Conservation (phyloP, 139 green algal species). For the Chlorella sp. region DNA sequence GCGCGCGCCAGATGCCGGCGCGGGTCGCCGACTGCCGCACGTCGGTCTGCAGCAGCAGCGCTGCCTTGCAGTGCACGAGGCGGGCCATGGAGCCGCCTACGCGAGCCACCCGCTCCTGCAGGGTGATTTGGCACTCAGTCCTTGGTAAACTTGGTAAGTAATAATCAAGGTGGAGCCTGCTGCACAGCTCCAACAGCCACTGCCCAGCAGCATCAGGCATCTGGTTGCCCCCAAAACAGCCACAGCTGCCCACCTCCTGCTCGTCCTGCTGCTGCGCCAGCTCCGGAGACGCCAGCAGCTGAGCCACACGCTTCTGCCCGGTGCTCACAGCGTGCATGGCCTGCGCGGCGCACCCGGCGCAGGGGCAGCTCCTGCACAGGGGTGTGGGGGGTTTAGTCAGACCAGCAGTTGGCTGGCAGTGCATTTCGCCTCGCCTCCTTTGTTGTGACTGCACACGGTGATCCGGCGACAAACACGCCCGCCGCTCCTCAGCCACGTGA, state of each 20-base stretch:
- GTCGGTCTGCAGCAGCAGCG: constrained; percentile 74
- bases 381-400: not conserved
- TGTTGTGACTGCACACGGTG: no score
- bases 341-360: constrained; percentile 64
- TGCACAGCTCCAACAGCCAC: no score
- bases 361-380: constrained; percentile 63
- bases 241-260: not conserved
- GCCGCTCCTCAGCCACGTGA: no score
- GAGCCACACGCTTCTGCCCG: constrained; percentile 61
- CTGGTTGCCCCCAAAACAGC: no score
- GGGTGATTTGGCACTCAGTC: no score
- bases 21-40: constrained; percentile 60
- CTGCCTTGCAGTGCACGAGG: constrained; percentile 68
- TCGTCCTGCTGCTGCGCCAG: not conserved
- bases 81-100: constrained; percentile 60
- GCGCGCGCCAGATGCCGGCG: constrained; percentile 59
- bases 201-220: no score
- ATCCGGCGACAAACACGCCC: no score
- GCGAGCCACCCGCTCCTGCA: constrained; percentile 7
- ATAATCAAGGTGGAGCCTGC: no score
- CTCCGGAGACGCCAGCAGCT: constrained; percentile 50
- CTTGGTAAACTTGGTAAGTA: no score
- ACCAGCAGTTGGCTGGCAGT: no score
- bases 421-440: no score
- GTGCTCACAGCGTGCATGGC: constrained; percentile 66